Evolutionary conservation across 352 stramenopile species (phyloP).

Genomic region (Phytopythium vexans): DNA sequence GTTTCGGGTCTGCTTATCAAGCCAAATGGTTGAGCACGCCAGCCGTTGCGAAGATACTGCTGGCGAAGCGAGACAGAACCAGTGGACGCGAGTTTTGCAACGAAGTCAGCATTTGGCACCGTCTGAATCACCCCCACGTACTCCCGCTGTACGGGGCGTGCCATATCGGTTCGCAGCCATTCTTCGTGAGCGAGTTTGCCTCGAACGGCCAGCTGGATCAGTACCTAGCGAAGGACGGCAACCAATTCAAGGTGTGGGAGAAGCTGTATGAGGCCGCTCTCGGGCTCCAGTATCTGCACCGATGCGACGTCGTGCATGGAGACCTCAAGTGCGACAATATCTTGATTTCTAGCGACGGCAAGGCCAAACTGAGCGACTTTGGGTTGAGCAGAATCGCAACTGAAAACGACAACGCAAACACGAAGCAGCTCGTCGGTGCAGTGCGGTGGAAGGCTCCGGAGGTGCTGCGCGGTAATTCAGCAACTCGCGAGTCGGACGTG

Average conservation of each 20-base stretch:
- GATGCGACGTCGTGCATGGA: neutral
- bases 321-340: constrained; percentile 8
- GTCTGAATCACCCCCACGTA: constrained; percentile 6
- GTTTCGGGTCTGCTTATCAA: too few species aligned
- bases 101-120: constrained; percentile 6
- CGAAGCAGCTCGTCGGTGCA: neutral
- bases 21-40: too few species aligned
- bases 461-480: neutral
- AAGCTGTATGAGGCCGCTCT: neutral
- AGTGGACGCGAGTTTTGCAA: too few species aligned
- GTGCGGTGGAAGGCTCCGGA: neutral
- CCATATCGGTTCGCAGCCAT: neutral
- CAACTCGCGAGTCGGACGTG: constrained; percentile 7
- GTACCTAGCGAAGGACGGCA: neutral
- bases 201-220: neutral
- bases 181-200: constrained; percentile 8
- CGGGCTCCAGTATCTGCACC: constrained; percentile 1
- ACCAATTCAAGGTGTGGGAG: neutral
- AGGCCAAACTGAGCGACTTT: constrained; percentile 6
- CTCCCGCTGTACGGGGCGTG: constrained; percentile 2
- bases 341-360: neutral
- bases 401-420: neutral
- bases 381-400: constrained; percentile 3
- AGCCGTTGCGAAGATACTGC: too few species aligned
- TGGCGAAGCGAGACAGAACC: too few species aligned